Percentiles rank a stretch among this genome's conserved stretches.
These are phyloP conservation scores for Eragrostis nindensis DNA, from an alignment of 176 grass and related monocot genomes.

Conservation along the genomic window DNA sequence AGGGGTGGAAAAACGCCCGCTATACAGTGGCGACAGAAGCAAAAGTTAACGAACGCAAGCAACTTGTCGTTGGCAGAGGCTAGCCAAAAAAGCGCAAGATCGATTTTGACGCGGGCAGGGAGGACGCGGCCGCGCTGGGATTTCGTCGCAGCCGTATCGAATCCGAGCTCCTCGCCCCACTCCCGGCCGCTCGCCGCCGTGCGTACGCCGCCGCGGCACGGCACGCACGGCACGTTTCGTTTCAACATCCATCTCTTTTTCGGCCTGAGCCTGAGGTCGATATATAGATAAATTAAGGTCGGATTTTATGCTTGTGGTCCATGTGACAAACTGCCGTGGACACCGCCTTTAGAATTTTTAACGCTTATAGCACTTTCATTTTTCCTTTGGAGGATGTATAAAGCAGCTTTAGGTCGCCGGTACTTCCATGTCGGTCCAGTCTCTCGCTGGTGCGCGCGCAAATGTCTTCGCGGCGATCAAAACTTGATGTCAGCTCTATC, in stretches of 20 bases:
- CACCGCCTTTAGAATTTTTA: neutral
- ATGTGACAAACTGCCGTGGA: neutral
- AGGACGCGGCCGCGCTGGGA: neutral
- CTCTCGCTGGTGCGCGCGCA: neutral
- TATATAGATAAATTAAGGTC: neutral
- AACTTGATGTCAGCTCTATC: neutral
- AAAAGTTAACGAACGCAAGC: too few species aligned
- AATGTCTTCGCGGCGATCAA: neutral
- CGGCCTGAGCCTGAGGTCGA: too few species aligned
- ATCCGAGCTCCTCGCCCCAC: neutral
- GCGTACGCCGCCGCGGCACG: neutral
- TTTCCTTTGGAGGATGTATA: neutral
- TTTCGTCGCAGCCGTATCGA: constrained; percentile 17
- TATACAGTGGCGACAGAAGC: too few species aligned
- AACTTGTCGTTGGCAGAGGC: neutral
- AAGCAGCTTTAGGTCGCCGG: constrained; percentile 25
- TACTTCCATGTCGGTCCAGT: neutral
- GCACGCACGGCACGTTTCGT: neutral
- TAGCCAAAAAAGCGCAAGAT: neutral
- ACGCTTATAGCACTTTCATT: neutral
- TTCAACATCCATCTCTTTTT: neutral
- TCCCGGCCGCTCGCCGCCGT: neutral
- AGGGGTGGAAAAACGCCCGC: neutral
- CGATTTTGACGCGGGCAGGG: neutral
- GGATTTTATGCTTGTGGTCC: constrained; percentile 9